Conservation (phyloP, 164 flowering plant species). For the Kalanchoe fedtschenkoi region DNA sequence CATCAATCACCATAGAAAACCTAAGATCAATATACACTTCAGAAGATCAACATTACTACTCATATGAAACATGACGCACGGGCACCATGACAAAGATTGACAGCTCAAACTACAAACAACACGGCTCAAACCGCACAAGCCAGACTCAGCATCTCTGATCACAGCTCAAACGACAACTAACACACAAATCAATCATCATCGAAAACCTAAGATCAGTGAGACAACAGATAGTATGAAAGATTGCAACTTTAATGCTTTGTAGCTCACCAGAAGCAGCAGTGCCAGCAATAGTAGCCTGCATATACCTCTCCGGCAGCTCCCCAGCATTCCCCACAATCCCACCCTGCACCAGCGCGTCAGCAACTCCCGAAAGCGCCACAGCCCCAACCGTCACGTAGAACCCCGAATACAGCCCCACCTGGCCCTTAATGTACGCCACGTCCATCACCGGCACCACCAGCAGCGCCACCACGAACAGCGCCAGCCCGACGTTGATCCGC, state of each 20-base stretch:
- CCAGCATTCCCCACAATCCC: constrained; percentile 87
- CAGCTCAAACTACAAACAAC: too few relatives aligned
- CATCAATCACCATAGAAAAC: not conserved
- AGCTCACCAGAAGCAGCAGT: constrained; percentile 84
- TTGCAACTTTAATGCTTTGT: too few relatives aligned
- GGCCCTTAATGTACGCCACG: constrained; percentile 47
- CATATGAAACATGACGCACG: not conserved
- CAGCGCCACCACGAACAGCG: constrained; percentile 41
- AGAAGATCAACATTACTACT: too few relatives aligned
- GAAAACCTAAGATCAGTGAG: not conserved
- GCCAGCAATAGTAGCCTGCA: constrained; percentile 96
- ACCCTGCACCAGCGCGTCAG: constrained; percentile 82
- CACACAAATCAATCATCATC: not conserved
- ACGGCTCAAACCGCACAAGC: too few relatives aligned
- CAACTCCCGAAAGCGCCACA: constrained; percentile 51
- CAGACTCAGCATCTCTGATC: not conserved
- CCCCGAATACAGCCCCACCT: constrained; percentile 48
- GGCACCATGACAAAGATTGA: not conserved
- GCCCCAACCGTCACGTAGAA: constrained; percentile 57
- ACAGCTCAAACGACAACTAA: not conserved
- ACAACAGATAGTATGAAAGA: too few relatives aligned
- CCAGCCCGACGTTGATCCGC: constrained; percentile 70
- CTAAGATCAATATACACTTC: not conserved
- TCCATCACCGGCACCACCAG: constrained; percentile 70
- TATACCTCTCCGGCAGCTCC: constrained; percentile 76